These are phyloP conservation scores for Piromyces finnis DNA, from an alignment of 192 early-diverging fungal genomes.

Conservation along the genomic window DNA sequence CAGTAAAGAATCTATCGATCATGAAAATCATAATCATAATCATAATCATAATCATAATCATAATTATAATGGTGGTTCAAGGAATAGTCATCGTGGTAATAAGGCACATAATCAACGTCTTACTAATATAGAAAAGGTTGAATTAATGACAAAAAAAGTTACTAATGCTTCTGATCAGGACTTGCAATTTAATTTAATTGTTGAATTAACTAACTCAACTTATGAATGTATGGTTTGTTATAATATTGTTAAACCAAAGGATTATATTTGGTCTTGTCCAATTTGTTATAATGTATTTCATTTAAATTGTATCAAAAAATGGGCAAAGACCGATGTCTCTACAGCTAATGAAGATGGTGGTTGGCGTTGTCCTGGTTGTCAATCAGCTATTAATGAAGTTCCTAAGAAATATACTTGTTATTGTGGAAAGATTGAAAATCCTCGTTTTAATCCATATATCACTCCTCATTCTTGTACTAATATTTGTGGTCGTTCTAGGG, in stretches of 20 bases:
- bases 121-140: not conserved
- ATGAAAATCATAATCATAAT: not conserved
- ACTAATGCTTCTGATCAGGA: not conserved
- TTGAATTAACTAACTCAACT: slow-evolving; percentile 35
- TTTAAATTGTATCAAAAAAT: slow-evolving; percentile 61
- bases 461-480: slow-evolving; percentile 77
- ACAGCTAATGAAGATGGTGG: slow-evolving; percentile 6
- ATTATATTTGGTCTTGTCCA: slow-evolving; percentile 72
- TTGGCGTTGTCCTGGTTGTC: slow-evolving; percentile 91
- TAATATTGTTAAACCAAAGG: slow-evolving; percentile 51
- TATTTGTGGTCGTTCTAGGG: slow-evolving; percentile 42
- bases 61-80: too few relatives aligned
- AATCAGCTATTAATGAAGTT: slow-evolving; percentile 38
- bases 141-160: not conserved
- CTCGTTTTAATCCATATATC: slow-evolving; percentile 34
- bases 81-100: not conserved
- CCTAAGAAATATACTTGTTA: slow-evolving; percentile 72
- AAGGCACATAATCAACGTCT: not conserved
- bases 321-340: slow-evolving; percentile 28
- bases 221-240: slow-evolving; percentile 98
- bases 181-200: not conserved
- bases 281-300: slow-evolving; percentile 84
- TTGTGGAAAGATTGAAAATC: slow-evolving; percentile 63
- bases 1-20: not conserved
- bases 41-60: not conserved